phyloP scores from a whole-genome alignment of 805 yeast species.

The Candida chauliodis region DNA sequence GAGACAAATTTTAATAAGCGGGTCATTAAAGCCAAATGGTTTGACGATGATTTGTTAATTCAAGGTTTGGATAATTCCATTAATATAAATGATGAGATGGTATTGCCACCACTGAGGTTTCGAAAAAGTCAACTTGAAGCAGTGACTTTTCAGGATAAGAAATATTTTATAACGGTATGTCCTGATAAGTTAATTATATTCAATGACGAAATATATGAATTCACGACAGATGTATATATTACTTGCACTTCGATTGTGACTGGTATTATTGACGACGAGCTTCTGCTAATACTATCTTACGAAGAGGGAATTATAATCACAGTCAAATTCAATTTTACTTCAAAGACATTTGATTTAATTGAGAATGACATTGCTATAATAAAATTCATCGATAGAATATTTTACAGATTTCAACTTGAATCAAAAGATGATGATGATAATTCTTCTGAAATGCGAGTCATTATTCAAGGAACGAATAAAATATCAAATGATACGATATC shows the following conservation, averaged over 20 bases:
- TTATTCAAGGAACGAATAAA: slow-evolving; percentile 21
- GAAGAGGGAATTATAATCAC: slow-evolving; percentile 21
- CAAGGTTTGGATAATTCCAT: slow-evolving; percentile 9
- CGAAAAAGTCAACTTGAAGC: slow-evolving; percentile 6
- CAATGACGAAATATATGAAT: neutral
- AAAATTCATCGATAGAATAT: slow-evolving; percentile 17
- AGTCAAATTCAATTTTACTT: slow-evolving; percentile 7
- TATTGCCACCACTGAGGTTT: slow-evolving; percentile 7
- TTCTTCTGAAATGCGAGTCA: slow-evolving; percentile 25
- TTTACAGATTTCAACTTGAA: slow-evolving; percentile 21
- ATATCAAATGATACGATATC: slow-evolving; percentile 18
- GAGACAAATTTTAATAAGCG: slow-evolving; percentile 1
- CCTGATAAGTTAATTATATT: slow-evolving; percentile 8
- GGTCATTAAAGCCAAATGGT: slow-evolving; percentile 12
- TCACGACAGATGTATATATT: neutral
- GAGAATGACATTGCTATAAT: slow-evolving; percentile 11
- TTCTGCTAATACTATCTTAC: slow-evolving; percentile 14
- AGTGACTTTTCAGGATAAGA: neutral
- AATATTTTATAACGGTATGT: slow-evolving; percentile 5
- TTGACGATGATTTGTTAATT: neutral
- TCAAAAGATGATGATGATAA: slow-evolving; percentile 4
- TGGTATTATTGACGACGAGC: neutral
- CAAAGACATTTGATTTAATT: neutral
- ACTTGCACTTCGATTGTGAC: slow-evolving; percentile 11
- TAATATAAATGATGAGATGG: neutral